Evolutionary conservation across 257 asterid species (phyloP).

Genomic region (Solanum tarapatanum): DNA sequence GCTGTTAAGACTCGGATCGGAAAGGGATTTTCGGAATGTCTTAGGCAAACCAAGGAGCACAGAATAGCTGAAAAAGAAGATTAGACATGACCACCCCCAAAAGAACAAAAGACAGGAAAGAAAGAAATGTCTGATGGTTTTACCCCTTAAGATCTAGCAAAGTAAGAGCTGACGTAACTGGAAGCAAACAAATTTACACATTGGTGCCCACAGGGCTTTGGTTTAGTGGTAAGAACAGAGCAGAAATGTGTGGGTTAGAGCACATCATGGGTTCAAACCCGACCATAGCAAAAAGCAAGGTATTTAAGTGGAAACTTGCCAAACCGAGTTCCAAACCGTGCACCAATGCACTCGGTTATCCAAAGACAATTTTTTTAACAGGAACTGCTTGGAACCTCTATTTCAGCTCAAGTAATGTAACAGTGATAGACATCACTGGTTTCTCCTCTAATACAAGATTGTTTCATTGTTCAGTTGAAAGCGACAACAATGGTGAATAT

Average conservation of each 20-base stretch:
- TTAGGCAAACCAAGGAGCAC: neutral
- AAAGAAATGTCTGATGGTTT: neutral
- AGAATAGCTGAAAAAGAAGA: neutral
- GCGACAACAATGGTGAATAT: neutral
- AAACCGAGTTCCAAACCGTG: neutral
- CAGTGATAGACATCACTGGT: neutral
- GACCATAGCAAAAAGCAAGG: neutral
- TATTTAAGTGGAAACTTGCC: neutral
- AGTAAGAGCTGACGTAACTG: neutral
- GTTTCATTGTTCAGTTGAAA: neutral
- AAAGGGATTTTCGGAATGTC: neutral
- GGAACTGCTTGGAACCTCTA: neutral
- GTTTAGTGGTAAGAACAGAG: neutral
- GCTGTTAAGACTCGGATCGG: neutral
- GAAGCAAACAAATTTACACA: neutral
- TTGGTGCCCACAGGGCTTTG: neutral
- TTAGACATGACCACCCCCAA: neutral
- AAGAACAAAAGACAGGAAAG: neutral
- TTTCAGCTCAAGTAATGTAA: neutral
- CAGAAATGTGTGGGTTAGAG: neutral
- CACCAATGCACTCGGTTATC: neutral
- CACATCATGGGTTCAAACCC: neutral
- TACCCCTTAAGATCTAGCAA: neutral
- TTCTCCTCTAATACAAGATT: neutral
- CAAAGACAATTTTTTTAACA: neutral